These are phyloP conservation scores for Paxillus ammoniavirescens DNA, from an alignment of 768 basidiomycete species.

Conservation along the genomic window DNA sequence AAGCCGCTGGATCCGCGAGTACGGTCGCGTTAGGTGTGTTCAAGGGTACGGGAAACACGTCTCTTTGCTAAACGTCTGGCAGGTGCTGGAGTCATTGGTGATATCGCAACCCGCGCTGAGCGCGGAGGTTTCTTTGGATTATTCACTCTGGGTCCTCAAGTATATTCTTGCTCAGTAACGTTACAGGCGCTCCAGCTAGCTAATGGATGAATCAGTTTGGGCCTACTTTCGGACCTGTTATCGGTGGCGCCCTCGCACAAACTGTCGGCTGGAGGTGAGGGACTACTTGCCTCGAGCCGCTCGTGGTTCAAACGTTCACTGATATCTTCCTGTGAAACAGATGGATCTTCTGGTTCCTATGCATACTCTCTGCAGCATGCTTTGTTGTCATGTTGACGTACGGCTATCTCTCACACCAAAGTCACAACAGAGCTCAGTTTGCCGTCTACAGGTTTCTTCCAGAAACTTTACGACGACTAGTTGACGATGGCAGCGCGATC, in stretches of 20 bases:
- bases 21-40: constrained; percentile 67
- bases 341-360: constrained; percentile 64
- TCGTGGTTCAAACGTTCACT: constrained; percentile 11
- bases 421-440: constrained; percentile 9
- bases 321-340: constrained; percentile 30
- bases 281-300: background rate
- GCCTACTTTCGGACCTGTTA: constrained; percentile 47
- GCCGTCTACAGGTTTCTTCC: constrained; percentile 33
- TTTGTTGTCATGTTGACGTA: constrained; percentile 49
- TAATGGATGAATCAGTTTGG: constrained; percentile 40
- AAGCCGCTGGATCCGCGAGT: constrained; percentile 77
- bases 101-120: constrained; percentile 72
- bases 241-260: constrained; percentile 56
- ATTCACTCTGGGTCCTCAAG: constrained; percentile 65
- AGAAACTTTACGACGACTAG: constrained; percentile 21
- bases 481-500: constrained; percentile 29
- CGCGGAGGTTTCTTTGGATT: constrained; percentile 73
- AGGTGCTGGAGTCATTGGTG: constrained; percentile 77
- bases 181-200: background rate
- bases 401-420: constrained; percentile 18
- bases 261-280: constrained; percentile 62
- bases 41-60: background rate
- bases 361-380: constrained; percentile 46
- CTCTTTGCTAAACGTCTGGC: constrained; percentile 1
- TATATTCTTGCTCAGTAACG: constrained; percentile 18